Percentiles rank a stretch among this genome's conserved stretches.
Evolutionary conservation across 2,329 filamentous ascomycete genomes (phyloP).

Genomic region (Celoporthe dispersa): DNA sequence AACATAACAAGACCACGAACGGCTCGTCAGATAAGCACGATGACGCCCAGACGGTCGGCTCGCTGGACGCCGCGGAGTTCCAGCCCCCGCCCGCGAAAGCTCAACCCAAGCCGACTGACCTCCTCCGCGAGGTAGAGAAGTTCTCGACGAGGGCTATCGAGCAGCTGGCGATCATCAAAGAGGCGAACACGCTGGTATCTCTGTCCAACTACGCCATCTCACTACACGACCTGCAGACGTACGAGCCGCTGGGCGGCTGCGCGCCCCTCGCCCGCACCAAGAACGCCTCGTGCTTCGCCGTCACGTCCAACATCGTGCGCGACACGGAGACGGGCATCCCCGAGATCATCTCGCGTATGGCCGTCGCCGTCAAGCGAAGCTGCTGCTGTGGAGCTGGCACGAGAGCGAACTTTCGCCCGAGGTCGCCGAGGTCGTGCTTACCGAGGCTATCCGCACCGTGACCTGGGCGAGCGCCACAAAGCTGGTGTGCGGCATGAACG

Average conservation of each 20-base stretch:
- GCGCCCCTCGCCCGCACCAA: conserved; percentile 75
- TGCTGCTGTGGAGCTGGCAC: conserved; percentile 94
- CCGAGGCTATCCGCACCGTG: conserved; percentile 83
- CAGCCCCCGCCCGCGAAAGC: conserved; percentile 36
- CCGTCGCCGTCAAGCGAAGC: conserved; percentile 90
- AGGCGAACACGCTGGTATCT: conserved; percentile 88
- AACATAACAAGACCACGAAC: conserved; percentile 37
- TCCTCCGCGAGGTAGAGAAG: conserved; percentile 89
- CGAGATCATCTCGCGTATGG: conserved; percentile 88
- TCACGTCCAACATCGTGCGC: conserved; percentile 94
- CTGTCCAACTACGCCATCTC: conserved; percentile 89
- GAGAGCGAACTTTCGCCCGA: conserved; percentile 82
- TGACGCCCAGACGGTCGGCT: conserved; percentile 15
- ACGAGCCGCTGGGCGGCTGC: conserved; percentile 66
- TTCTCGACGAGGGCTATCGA: conserved; percentile 91
- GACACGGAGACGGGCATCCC: conserved; percentile 86
- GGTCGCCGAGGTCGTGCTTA: conserved; percentile 75
- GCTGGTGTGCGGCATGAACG: conserved; percentile 87
- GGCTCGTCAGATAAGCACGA: conserved; percentile 36
- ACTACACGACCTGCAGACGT: conserved; percentile 86
- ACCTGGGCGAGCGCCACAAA: conserved; percentile 90
- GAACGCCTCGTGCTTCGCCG: conserved; percentile 87
- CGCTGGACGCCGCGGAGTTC: conserved; percentile 30
- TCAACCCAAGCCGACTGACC: conserved; percentile 65
- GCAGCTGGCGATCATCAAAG: conserved; percentile 93